Evolutionary conservation across 257 asterid genomes (phyloP), one percentile per base, ranked within the genome.

Genomic region (Eustoma russellianum): DNA sequence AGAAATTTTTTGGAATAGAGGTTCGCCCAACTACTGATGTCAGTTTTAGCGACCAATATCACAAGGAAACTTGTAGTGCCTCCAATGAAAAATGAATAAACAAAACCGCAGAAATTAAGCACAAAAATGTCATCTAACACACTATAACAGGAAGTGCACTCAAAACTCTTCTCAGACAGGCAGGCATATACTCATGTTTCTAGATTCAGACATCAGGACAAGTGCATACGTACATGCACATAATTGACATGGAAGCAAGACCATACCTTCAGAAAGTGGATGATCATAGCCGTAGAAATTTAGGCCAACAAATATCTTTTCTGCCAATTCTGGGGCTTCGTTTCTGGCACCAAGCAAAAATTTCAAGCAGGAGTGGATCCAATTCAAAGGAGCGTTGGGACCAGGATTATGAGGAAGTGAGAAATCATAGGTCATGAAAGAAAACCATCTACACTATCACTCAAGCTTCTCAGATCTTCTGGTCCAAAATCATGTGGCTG

Each of bases 391-490:
- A 57, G 96, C 98, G 77, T 80, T 91, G 52, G 98, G 98, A 59
- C 98, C 98, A 7, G 96, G 98, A 74, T 79, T 91, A 35, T 84
- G 88, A 43, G 98, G 96, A 75, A 73, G 78, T 49, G 98, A 91
- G 86, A 82, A 85, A 70, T 91, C 98, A 17, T 87, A 91, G 17
- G 98, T 87, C 98, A 91, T 87, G 47, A 91, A 88, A 56, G 98
- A 87, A 81, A 91, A 54, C 95, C 94, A 68, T 91, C 96, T 44
- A 91, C 93, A 45, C 70, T 66, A 38, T 70, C 72, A 46, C 79
- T 61, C 74, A 91, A 68, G 65, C 70, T 70, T 33, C 11, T 69
- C 65, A 91, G 82, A 79, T 87, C 98, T 59, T 77, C 76, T 40
- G 95, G 82, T 66, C 92, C 90, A 68, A 91, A 82, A 74, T 91